Percentiles rank a stretch among this genome's conserved stretches.
Conservation (phyloP, 108 stramenopile species). For the Fragilaria crotonensis region DNA sequence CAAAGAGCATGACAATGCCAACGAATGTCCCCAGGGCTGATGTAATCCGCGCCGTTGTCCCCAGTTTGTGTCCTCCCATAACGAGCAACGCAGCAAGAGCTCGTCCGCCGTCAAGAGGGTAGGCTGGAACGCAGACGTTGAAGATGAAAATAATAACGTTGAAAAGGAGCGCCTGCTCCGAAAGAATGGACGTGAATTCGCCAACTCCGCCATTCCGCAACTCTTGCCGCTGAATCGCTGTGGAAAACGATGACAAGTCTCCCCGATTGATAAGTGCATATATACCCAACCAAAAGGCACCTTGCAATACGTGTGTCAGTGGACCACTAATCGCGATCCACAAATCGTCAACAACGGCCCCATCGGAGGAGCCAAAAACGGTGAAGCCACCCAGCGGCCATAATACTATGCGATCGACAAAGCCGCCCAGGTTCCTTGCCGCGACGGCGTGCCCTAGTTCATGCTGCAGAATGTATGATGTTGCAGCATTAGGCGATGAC, state of each 20-base stretch:
- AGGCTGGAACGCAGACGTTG: constrained; percentile 23
- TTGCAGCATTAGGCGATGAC: too few species aligned
- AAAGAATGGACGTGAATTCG: constrained; percentile 23
- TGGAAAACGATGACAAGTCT: constrained; percentile 1
- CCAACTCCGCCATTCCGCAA: constrained; percentile 13
- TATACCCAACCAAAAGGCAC: constrained; percentile 29
- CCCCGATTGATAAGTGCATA: constrained; percentile 8
- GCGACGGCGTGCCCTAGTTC: constrained; percentile 39
- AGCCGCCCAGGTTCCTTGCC: constrained; percentile 30
- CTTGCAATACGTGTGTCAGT: constrained; percentile 32
- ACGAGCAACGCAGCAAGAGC: constrained; percentile 23
- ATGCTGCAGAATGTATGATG: too few species aligned
- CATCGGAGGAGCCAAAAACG: constrained; percentile 26
- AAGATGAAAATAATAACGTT: constrained; percentile 13
- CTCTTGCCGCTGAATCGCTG: constrained; percentile 1
- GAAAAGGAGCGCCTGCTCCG: constrained; percentile 15
- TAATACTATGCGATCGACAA: constrained; percentile 29
- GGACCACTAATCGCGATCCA: constrained; percentile 38
- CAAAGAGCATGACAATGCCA: not conserved
- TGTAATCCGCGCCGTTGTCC: not conserved
- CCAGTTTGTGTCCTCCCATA: not conserved
- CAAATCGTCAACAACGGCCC: constrained; percentile 22
- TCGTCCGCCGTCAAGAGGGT: constrained; percentile 36
- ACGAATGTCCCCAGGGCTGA: not conserved
- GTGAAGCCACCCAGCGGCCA: constrained; percentile 51